Evolutionary conservation across 805 yeast genomes (phyloP), one percentile per base, ranked within the genome.

Genomic region (Lipomyces starkeyi): DNA sequence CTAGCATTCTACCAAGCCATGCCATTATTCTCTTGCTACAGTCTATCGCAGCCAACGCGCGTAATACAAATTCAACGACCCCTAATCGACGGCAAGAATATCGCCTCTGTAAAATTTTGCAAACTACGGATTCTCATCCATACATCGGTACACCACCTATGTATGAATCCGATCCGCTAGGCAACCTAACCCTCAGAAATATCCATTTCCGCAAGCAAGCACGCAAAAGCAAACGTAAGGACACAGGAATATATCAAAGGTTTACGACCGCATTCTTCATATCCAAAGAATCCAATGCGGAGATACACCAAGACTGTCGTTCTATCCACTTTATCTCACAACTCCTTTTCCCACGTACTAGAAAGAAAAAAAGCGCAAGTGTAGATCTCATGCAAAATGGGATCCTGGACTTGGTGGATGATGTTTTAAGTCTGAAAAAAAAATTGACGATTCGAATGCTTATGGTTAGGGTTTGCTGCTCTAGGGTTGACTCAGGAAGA

Each of bases 221-320:
- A n/a, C n/a, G n/a, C n/a, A n/a, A 40, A 43, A 6, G 8, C 3
- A 43, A 43, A 43, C 29, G 29, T 27, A 27, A 4, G 8, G 20
- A 25, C 1, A 53, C n/a, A 11, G 7, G 14, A 49, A 60, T 64
- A 34, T 64, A 22, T 64, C 67, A 52, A 64, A 55, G 61, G 67
- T 59, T 64, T 64, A 53, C 67, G 67, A 64, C 67, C 67, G 67
- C 67, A 60, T 49, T 34, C 67, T 64, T 64, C 67, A 60, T 34
- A 14, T 64, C 54, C 43, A 29, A 59, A 54, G 52, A 34, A 37
- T 64, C 67, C 67, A 53, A 64, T 60, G 67, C 67, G 67, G 67
- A 64, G 67, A 64, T 64, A 64, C 67, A 34, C 67, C 64, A 34
- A 57, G 67, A 64, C n/a, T 25, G 17, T 53, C 17, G 1, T 17